phyloP scores from a whole-genome alignment of 306 rosid genomes.

The Pachyrhizus erosus region DNA sequence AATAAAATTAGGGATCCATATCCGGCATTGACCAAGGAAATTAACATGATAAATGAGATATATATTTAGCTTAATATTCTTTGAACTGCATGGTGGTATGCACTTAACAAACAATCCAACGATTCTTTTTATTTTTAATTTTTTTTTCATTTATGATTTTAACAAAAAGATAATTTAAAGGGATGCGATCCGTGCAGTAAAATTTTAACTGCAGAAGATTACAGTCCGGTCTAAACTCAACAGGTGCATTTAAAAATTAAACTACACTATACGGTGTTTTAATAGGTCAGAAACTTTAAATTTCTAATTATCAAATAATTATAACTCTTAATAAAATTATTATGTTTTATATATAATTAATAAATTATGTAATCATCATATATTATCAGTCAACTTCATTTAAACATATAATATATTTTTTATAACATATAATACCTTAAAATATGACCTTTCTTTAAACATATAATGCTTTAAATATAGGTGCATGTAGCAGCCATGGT shows the following conservation, averaged over 20 bases:
- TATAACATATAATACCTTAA: too few relatives aligned
- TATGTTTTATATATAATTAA: background rate
- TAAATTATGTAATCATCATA: background rate
- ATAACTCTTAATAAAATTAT: background rate
- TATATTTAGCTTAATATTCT: background rate
- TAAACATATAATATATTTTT: too few relatives aligned
- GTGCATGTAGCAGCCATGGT: too few relatives aligned
- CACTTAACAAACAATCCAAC: background rate
- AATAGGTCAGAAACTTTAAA: background rate
- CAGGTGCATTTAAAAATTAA: background rate
- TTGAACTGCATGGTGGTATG: background rate
- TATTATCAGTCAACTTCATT: background rate
- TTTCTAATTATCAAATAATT: background rate
- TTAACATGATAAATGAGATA: background rate
- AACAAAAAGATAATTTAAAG: background rate
- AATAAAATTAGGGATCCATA: too few relatives aligned
- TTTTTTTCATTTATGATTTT: background rate
- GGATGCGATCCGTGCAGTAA: background rate
- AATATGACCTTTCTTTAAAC: too few relatives aligned
- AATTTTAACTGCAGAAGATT: background rate
- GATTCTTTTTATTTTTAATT: background rate
- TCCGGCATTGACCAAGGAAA: background rate
- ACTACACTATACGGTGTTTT: background rate
- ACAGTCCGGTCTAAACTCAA: background rate
- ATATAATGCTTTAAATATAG: too few relatives aligned